Evolutionary conservation across 2,329 filamentous ascomycete genomes (phyloP).

Genomic region (Diaporthe amygdali): DNA sequence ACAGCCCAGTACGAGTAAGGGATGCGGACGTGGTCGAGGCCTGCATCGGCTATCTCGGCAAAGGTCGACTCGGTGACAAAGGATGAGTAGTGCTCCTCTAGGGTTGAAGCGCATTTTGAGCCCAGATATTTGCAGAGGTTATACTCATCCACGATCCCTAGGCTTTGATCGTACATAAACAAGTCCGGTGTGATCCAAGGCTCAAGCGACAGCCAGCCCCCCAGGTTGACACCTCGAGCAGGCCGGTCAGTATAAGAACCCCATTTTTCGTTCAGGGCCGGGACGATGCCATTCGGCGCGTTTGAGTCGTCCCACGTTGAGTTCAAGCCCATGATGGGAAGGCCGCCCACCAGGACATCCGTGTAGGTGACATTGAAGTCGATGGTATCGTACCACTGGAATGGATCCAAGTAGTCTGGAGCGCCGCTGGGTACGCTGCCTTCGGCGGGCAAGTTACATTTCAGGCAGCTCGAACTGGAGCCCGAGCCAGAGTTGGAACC

Average conservation of each 20-base stretch:
- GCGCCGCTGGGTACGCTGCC: conserved; percentile 66
- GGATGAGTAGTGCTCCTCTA: conserved; percentile 91
- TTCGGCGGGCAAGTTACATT: conserved; percentile 54
- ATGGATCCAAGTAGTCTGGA: conserved; percentile 85
- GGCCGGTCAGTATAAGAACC: conserved; percentile 77
- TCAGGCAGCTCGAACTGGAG: conserved; percentile 35
- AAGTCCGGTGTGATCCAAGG: conserved; percentile 95
- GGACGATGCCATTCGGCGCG: conserved; percentile 79
- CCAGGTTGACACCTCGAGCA: conserved; percentile 88
- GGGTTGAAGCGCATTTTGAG: conserved; percentile 62
- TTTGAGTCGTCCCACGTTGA: conserved; percentile 84
- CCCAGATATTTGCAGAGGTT: conserved; percentile 78
- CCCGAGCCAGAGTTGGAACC: conserved; percentile 28
- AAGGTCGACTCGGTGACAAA: conserved; percentile 90
- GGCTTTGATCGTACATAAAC: conserved; percentile 69
- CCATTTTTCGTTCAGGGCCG: conserved; percentile 77
- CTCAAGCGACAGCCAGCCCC: conserved; percentile 92
- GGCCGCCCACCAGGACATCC: conserved; percentile 77
- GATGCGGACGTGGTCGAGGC: conserved; percentile 96
- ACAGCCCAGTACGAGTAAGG: conserved; percentile 96
- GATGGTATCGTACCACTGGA: conserved; percentile 86
- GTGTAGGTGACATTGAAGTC: conserved; percentile 98
- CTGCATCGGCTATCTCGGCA: conserved; percentile 81
- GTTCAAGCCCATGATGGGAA: conserved; percentile 91
- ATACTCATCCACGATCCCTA: conserved; percentile 86